Base-by-base conservation (phyloP, 805 yeast species). In the Yamadazyma sp. region DNA sequence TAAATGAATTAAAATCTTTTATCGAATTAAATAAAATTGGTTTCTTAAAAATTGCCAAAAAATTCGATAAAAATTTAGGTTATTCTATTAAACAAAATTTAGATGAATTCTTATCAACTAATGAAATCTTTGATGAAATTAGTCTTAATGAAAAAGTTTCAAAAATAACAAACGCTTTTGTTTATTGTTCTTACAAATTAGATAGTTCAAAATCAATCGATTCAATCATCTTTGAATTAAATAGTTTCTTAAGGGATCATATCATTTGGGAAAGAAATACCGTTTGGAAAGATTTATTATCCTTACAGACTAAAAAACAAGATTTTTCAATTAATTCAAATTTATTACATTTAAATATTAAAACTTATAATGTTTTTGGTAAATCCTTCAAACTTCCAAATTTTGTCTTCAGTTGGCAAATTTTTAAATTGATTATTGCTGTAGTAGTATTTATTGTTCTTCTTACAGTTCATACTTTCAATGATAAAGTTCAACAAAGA, bases 241-340 rank as follows among this genome's bases (percentile, higher is more conserved):
- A 69, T 44, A 62, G 75, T 3, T 73, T 73, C 44, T 62, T 91
- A 44, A 72, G 97, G 44, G 98, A 91, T 50, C 95, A 91, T 57
- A 85, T 91, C 23, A 96, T 89, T 13, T 91, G 96, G 94, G 98
- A 91, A 62, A 75, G 98, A 58, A 88, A 88, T 56, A 91, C 97
- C 0, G 97, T 91, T 19, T 91, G 98, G 98, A 81, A 93, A 55
- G 97, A 91, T 58, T 81, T 91, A 82, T 82, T 91, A 55, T 91
- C 93, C 15, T 61, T 89, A 49, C 64, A 60, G 39, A 55, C 52
- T 46, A 49, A 48, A 27, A 42, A 57, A 15, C 60, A 58, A 42
- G 55, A 56, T 38, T 49, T 60, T 38, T 46, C 57, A 33, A 30
- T 58, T 14, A 44, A 38, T 24, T 31, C 43, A 7, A 41, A 42